Base-by-base conservation (phyloP, 495 filamentous ascomycete species). In the Mycothermus thermophilus region DNA sequence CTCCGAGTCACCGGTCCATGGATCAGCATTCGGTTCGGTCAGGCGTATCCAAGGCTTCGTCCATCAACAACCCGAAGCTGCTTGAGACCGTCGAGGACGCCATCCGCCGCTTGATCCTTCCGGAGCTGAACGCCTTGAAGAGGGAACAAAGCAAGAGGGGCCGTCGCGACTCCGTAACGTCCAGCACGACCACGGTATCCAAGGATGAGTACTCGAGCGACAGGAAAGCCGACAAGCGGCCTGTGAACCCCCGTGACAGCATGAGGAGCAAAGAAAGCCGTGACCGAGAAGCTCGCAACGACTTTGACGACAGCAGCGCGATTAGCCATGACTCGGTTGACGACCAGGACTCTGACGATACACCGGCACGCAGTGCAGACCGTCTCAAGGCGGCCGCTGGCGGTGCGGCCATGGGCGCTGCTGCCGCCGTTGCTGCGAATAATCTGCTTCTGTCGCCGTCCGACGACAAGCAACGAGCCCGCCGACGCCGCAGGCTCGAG, bases 51-150 rank as follows among this genome's bases (percentile, higher is more conserved):
- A 83, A 76, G 35, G 56, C 59, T 13, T 83, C 85, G 5, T 90
- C 83, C 0, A 79, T 93, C 57, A 95, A 92, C 58, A 95, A 97
- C 51, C 88, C 88, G 0, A 92, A 83, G 42, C 59, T 97, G n/a
- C 71, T 96, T 4, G 83, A 92, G 52, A 87, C 86, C 0, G 88
- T 97, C 6, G 88, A 96, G 57, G 88, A 95, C 62, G 85, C 90
- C 14, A 96, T 97, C 44, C 79, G 82, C 32, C 73, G 87, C 28
- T 63, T 96, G 31, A 93, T 96, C 32, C 59, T 96, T 1, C 92
- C 90, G 1, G 88, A 97, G 52, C 66, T 97, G 30, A 84, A 83
- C 34, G 83, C 83, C 20, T 65, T 96, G 29, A 95, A 93, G 58
- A 74, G 83, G 48, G 83, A 93, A 47, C 82, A 92, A 51, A 84